Base-by-base conservation (phyloP, 331 rosid species). In the Malus hybrid region DNA sequence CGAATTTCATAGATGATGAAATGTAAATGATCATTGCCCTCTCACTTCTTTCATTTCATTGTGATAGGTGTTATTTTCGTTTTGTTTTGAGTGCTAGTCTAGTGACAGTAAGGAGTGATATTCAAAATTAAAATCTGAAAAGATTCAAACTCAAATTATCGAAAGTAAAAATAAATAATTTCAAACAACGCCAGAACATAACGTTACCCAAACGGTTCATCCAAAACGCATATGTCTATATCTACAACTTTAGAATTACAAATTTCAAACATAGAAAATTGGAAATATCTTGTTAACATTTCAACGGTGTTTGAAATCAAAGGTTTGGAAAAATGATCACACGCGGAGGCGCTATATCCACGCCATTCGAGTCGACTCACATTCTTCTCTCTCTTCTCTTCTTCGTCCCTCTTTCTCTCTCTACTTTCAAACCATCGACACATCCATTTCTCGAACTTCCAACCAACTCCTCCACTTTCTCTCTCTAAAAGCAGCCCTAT, bases 401-500 rank as follows among this genome's bases (percentile, higher is more conserved):
- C 56, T 4, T 14, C 34, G 0, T 4, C 14, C 5, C 14, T 18
- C 4, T 5, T 20, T 60, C 54, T 33, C 50, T 62, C 6, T 46
- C 11, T 42, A 6, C 39, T 24, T 36, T 62, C 60, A 46, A 42
- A 62, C 27, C 28, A 7, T 55, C 63, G 12, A 34, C 27, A 22
- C 10, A 24, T 39, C 77, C 77, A 64, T 78, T 71, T 24, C 73
- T 11, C 73, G 18, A 67, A 39, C 65, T 46, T 32, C 59, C 34
- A 56, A 10, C 74, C 13, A 48, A 34, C 66, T 67, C 48, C 46
- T 12, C 6, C 67, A 4, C 48, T 67, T 27, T 84, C 78, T 73
- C 69, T 67, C 69, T 31, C 57, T 71, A 42, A 50, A 27, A 24
- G 64, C 85, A 74, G 87, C 85, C 81, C 86, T 76, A 65, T 65